These are phyloP conservation scores for Balansia obtecta DNA, from an alignment of 2,329 filamentous ascomycete genomes.

Conservation along the genomic window DNA sequence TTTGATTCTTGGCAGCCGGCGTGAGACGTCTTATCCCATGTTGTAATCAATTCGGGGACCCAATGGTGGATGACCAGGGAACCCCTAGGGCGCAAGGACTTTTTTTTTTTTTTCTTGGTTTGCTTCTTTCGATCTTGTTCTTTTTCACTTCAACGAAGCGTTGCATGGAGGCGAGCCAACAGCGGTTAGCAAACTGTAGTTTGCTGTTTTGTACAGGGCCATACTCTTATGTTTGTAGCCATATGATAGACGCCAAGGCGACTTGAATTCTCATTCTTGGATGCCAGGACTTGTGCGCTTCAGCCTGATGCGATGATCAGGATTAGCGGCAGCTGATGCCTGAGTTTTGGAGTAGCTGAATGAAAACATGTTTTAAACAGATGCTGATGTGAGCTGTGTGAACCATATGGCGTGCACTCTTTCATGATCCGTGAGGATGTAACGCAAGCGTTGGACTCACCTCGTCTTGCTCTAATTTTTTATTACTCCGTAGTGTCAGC, in stretches of 20 bases:
- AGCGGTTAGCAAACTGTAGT: neutral
- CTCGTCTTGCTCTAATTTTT: neutral
- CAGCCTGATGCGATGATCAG: neutral
- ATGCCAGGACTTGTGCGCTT: neutral
- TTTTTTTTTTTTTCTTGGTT: no score
- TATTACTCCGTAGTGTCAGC: no score
- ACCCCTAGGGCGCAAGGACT: neutral
- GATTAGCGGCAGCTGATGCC: neutral
- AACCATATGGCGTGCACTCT: no score
- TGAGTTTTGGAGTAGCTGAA: neutral
- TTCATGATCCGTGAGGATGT: no score
- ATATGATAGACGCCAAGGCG: conserved; percentile 2
- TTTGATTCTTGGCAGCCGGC: neutral
- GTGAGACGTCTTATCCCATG: neutral
- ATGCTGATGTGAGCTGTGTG: neutral
- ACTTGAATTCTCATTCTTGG: neutral
- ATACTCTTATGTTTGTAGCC: neutral
- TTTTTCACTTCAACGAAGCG: neutral
- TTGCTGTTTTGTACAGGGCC: neutral
- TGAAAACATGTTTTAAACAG: neutral
- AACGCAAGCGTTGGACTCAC: no score
- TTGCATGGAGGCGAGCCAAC: neutral
- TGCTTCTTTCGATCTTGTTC: neutral
- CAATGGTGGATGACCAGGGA: neutral
- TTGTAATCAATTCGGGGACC: neutral